Evolutionary conservation across 768 basidiomycete species (phyloP), one percentile per base, ranked within the genome.

Genomic region (Naematelia aurantialba): DNA sequence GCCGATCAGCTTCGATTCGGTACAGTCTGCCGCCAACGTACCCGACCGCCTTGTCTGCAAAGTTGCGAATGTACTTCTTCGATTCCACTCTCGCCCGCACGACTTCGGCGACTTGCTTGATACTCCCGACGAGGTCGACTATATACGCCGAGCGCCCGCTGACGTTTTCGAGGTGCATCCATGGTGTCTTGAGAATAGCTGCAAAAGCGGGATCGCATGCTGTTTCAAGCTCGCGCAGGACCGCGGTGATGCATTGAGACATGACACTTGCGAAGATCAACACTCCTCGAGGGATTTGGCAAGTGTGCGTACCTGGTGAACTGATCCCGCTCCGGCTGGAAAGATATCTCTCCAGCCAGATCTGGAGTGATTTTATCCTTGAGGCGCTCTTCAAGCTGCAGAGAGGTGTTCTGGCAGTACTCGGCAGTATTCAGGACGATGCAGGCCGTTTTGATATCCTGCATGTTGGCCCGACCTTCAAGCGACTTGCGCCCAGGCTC

Each of bases 341-440:
- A 83, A 1, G 85, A 85, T 24, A 99, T 80, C 58, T 86, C 87
- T 34, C 88, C 88, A 73, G 85, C 87, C 72, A 83, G 89, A 46
- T 86, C 85, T 0, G 85, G 82, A 54, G 85, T 81, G 52, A 98
- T 83, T 69, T 89, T 89, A 56, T 87, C 85, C 59, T 85, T 85
- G 58, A 97, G 86, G 69, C 89, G 90, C 66, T 94, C 91, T 72
- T 98, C 96, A 26, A 99, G 82, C 91, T 96, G 91, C 19, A 85
- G 71, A 1, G 93, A 89, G 1, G 94, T 99, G 0, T 84, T 85
- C 63, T 92, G 89, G 71, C 96, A 99, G 73, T 98, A 99, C 72
- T 98, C 93, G 0, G 93, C 94, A 0, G 96, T 99, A 70, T 99
- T 98, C 71, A 99, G 86, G 24, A 94, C 79, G n/a, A 91, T 79